These are phyloP conservation scores for Penicillium crustosum DNA, from an alignment of 2,329 filamentous ascomycete genomes.

Conservation along the genomic window DNA sequence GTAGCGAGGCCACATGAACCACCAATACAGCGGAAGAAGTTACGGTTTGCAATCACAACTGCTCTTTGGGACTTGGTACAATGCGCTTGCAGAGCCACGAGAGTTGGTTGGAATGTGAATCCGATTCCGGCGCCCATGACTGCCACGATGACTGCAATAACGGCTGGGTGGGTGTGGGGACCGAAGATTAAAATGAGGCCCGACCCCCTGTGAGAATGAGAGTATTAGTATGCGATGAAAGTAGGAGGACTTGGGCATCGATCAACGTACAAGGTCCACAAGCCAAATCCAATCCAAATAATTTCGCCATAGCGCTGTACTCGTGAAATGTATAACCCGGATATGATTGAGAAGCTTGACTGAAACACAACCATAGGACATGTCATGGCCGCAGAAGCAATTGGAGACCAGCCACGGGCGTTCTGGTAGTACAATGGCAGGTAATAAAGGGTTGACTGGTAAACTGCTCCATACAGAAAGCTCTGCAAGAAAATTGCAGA, in stretches of 20 bases:
- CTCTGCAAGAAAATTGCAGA: constrained; percentile 58
- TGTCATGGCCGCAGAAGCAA: constrained; percentile 54
- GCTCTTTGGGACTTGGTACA: constrained; percentile 58
- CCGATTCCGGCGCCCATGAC: constrained; percentile 57
- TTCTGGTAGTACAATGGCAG: constrained; percentile 64
- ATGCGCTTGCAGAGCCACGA: constrained; percentile 61
- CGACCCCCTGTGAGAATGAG: constrained; percentile 39
- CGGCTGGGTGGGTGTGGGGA: constrained; percentile 45
- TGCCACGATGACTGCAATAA: constrained; percentile 53
- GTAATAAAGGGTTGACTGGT: constrained; percentile 61
- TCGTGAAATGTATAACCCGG: constrained; percentile 60
- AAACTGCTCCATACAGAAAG: constrained; percentile 60
- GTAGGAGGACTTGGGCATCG: not conserved
- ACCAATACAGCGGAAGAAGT: constrained; percentile 62
- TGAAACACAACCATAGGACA: constrained; percentile 54
- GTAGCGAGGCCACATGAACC: constrained; percentile 60
- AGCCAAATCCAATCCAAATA: constrained; percentile 50
- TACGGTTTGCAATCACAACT: constrained; percentile 62
- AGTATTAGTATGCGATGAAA: constrained; percentile 1
- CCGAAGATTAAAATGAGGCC: constrained; percentile 55
- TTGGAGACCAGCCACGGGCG: constrained; percentile 47
- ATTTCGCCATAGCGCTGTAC: constrained; percentile 59
- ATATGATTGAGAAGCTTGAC: constrained; percentile 38
- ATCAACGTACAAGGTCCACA: constrained; percentile 48
- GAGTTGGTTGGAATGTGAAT: constrained; percentile 52